Conservation (phyloP, 179 eudicot species). For the Sideroxylon spinosum region DNA sequence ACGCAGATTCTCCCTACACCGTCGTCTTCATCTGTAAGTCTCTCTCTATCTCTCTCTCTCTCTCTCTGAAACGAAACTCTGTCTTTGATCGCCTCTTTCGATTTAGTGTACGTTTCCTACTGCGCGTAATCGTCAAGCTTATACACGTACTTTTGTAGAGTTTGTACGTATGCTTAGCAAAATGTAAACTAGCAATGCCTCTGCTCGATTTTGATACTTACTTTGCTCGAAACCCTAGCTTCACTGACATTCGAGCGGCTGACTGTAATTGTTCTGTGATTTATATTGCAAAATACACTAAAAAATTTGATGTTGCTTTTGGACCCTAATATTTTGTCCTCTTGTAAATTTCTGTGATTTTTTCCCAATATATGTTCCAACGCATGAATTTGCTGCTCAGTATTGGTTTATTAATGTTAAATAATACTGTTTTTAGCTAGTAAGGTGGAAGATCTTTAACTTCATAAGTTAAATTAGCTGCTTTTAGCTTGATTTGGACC, state of each 20-base stretch:
- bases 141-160: too few relatives aligned
- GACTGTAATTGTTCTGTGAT: constrained; percentile 6
- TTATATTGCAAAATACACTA: not conserved
- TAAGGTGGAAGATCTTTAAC: not conserved
- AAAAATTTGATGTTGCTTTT: too few relatives aligned
- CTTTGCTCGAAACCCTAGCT: constrained; percentile 16
- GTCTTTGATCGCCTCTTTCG: not conserved
- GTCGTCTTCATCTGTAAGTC: not conserved
- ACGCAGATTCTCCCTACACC: not conserved
- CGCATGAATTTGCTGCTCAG: not conserved
- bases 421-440: not conserved
- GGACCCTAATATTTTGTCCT: too few relatives aligned
- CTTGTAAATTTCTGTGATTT: too few relatives aligned
- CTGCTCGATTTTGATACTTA: not conserved
- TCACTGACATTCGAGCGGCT: constrained; percentile 1
- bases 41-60: not conserved
- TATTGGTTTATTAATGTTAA: not conserved
- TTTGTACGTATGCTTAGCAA: not conserved
- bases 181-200: too few relatives aligned
- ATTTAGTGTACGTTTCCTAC: not conserved
- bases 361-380: too few relatives aligned
- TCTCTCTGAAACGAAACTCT: not conserved
- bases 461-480: not conserved
- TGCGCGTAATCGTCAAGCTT: not conserved
- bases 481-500: constrained; percentile 1